Base-by-base conservation (phyloP, 2,329 filamentous ascomycete genomes). In the Cladosporium colombiae region DNA sequence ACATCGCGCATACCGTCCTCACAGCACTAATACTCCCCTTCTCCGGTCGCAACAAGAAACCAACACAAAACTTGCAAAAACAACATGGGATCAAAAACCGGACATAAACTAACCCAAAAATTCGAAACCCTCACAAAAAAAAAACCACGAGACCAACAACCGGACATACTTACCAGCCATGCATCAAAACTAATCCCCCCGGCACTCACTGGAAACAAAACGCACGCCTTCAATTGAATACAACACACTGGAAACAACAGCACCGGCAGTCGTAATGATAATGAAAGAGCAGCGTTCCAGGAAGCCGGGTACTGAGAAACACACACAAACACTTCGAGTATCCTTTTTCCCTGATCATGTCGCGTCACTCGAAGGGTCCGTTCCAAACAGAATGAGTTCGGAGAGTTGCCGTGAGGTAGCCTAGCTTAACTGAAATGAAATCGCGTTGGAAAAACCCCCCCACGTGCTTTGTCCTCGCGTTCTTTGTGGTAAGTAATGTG, bases 291-390 rank as follows among this genome's bases (percentile, higher is more conserved):
- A 35, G 27, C 29, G 53, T 35, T 21, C 27, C 29, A 29, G 25
- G 23, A 31, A 31, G 10, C 21, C 11, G 11, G 13, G 13, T 27
- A 29, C 18, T 27, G 4, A 29, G n/a, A 55, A 31, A 25, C 33
- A n/a, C 5, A 27, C 27, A 31, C 29, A n/a, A n/a, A 53, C 35
- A 40, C 35, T n/a, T 18, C 50, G 13, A 31, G 16, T n/a, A 29
- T 53, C 10, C 21, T 31, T n/a, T 16, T 62, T 40, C 53, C 49
- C 23, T 61, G 11, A 21, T 52, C 60, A 40, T 53, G 60, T 62
- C 49, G 60, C 23, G 60, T 53, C 46, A 62, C 60, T 53, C 46
- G 60, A 62, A 62, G 60, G 33, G 44, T 33, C 60, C 49, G n/a
- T 7, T 27, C 23, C 27, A 61, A 29, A n/a, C 25, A 16, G n/a